Evolutionary conservation across 106 monocot genomes (phyloP).

Genomic region (Posidonia australis): DNA sequence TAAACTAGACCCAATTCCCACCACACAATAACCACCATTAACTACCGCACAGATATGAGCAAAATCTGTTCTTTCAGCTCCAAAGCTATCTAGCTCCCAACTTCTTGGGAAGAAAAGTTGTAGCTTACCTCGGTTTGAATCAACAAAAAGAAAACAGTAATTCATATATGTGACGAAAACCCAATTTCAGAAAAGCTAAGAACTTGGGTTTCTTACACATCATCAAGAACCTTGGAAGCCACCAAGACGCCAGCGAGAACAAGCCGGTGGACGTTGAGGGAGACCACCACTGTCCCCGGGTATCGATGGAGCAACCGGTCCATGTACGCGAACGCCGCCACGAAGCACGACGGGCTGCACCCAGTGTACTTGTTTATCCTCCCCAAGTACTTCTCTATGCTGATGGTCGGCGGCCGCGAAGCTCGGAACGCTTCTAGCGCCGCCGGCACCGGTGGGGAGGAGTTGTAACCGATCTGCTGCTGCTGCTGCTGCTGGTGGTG

Average conservation of each 20-base stretch:
- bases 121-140: too few relatives aligned
- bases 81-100: too few relatives aligned
- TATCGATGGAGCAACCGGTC: conserved; percentile 53
- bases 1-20: too few relatives aligned
- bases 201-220: conserved; percentile 35
- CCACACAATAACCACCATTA: too few relatives aligned
- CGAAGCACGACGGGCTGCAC: conserved; percentile 72
- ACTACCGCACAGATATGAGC: too few relatives aligned
- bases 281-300: conserved; percentile 40
- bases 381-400: conserved; percentile 65
- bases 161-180: too few relatives aligned
- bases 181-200: not conserved
- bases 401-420: conserved; percentile 45
- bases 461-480: not conserved
- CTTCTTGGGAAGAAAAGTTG: too few relatives aligned
- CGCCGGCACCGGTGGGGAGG: not conserved
- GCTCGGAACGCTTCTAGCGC: conserved; percentile 48
- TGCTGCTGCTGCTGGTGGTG: too few relatives aligned
- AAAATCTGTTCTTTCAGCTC: too few relatives aligned
- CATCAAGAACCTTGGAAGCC: conserved; percentile 93
- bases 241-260: conserved; percentile 53
- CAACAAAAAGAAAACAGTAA: too few relatives aligned
- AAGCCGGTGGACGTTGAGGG: conserved; percentile 67
- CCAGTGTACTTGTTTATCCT: conserved; percentile 59
- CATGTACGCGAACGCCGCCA: conserved; percentile 60